Conservation (phyloP, 2,329 filamentous ascomycete genomes). For the Colletotrichum viniferum region DNA sequence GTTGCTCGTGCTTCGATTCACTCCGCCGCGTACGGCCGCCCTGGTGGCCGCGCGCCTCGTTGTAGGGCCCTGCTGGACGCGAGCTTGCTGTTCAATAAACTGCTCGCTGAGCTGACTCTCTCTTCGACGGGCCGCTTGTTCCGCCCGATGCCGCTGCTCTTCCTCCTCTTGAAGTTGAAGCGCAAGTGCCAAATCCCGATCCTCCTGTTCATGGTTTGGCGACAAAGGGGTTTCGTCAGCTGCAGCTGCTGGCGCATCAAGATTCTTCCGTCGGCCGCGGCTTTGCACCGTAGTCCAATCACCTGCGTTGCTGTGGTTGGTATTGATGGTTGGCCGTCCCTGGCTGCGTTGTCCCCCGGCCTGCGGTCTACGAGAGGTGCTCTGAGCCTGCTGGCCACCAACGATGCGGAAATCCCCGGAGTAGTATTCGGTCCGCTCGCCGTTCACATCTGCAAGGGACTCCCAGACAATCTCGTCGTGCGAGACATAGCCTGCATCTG, state of each 20-base stretch:
- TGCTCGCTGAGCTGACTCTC: slow-evolving; percentile 73
- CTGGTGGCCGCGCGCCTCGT: slow-evolving; percentile 25
- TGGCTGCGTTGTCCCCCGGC: background rate
- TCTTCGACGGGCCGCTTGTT: slow-evolving; percentile 65
- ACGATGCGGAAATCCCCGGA: slow-evolving; percentile 90
- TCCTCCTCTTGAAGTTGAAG: slow-evolving; percentile 95
- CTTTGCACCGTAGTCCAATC: slow-evolving; percentile 62
- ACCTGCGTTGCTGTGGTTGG: slow-evolving; percentile 22
- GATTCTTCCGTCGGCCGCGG: slow-evolving; percentile 3
- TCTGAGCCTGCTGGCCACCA: slow-evolving; percentile 54
- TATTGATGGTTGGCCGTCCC: background rate
- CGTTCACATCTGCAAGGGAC: slow-evolving; percentile 85
- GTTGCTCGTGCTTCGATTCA: slow-evolving; percentile 14
- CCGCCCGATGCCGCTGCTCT: slow-evolving; percentile 73
- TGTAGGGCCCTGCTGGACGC: slow-evolving; percentile 31
- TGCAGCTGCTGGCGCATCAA: background rate
- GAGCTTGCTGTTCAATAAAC: slow-evolving; percentile 69
- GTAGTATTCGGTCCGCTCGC: slow-evolving; percentile 81
- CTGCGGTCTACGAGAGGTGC: background rate
- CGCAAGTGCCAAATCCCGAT: slow-evolving; percentile 85
- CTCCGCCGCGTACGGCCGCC: slow-evolving; percentile 20
- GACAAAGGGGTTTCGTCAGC: slow-evolving; percentile 34
- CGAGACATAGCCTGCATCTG: slow-evolving; percentile 86
- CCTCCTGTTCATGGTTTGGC: slow-evolving; percentile 69
- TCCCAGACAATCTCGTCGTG: slow-evolving; percentile 98